Evolutionary conservation across 2,329 filamentous ascomycete species (phyloP), one percentile per base, ranked within the genome.

Genomic region (Neurospora sp.): DNA sequence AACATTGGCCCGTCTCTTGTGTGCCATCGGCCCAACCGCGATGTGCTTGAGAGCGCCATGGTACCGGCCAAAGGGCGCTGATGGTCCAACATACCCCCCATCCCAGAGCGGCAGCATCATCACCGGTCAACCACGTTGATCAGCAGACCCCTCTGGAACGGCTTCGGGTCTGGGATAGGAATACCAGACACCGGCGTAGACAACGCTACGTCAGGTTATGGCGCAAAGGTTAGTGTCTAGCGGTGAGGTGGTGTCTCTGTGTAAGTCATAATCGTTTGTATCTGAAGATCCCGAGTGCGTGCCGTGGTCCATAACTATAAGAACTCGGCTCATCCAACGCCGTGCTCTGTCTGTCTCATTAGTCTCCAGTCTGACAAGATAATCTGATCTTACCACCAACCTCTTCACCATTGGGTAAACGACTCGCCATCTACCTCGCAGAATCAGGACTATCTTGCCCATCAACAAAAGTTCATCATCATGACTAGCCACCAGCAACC

Each of bases 121-220:
- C 65, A 67, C 71, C 69, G 70, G 70, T 70, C 68, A 37, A 67
- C 57, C 65, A 68, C 69, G 66, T 39, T 70, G 74, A 74, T 75
- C 74, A 75, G 71, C 74, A 72, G 74, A 73, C 73, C 73, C 57
- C 68, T 68, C 69, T 67, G n/a, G 41, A 70, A 40, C 57, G 46
- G 46, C 40, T 52, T 67, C 68, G 41, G 67, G 36, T 43, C n/a
- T 37, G 36, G 66, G 43, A 62, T 67, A 28, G n/a, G 67, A n/a
- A 68, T 12, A n/a, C 57, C 52, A 62, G 70, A 68, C 68, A 37
- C 62, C 57, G 52, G 70, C 38, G 15, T 39, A n/a, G 66, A 43
- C 36, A 23, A 67, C 39, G 23, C 66, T 43, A 67, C 65, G 52
- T 41, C 68, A 67, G 52, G 10, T 43, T 8, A 66, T 52, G 38